Base-by-base conservation (phyloP, 2,329 filamentous ascomycete genomes). In the Arthrinium phaeospermum region DNA sequence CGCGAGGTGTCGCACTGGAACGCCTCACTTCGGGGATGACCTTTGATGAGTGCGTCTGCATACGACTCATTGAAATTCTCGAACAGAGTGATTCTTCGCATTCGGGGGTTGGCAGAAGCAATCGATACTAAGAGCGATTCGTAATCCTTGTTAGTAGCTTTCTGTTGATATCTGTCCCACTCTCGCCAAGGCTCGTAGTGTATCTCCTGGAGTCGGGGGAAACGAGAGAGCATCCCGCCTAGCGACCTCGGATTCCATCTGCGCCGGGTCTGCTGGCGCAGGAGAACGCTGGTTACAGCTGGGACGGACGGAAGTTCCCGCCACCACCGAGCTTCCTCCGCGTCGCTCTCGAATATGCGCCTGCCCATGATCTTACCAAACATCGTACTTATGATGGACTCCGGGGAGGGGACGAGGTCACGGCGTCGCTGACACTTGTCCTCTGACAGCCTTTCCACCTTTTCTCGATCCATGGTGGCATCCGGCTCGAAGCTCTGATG, bases 111-210 rank as follows among this genome's bases (percentile, higher is more conserved):
- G 49, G 49, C 24, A 53, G 8, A 53, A 53, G 49, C 49, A 27
- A 53, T 24, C 14, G 49, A 53, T 53, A 14, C n/a, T 24, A 53
- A 53, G 24, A 53, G 49, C 49, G 49, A 27, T 53, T 53, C 49
- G 49, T 53, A 53, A 30, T 27, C 49, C 49, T 16, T 53, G 13
- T 53, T 24, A 10, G 49, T 53, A 27, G 49, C 49, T 24, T 27
- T 27, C 49, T 53, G 49, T 53, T 53, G 24, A 53, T 53, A 53
- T 53, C 49, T 16, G 27, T 53, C 16, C 76, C n/a, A 53, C 49
- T 82, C 80, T 73, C 79, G 81, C 81, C 82, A 84, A 70, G 81
- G 82, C 74, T 83, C 81, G 74, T 82, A 83, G 70, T 78, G 78
- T 74, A 84, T 74, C 73, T 84, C 80, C 74, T 80, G 77, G 69